Evolutionary conservation across 352 stramenopile species (phyloP), one percentile per base, ranked within the genome.

Genomic region (Pythium scleroteichum): DNA sequence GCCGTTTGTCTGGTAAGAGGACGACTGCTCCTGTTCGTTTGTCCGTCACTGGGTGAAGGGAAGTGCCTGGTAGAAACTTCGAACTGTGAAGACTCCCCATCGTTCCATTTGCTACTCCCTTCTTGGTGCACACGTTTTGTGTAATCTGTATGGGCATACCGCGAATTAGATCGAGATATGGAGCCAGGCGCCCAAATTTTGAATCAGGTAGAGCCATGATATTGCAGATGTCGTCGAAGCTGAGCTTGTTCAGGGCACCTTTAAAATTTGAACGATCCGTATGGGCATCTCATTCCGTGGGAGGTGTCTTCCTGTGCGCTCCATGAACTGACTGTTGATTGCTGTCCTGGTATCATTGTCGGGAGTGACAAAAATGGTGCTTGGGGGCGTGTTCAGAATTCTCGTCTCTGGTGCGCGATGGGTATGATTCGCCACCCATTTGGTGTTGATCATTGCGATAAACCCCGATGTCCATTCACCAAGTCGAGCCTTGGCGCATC

Each of bases 101-200:
- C 2, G 47, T 52, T 0, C 47, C 56, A 32, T 64, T 64, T 4
- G 56, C 47, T 3, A 57, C 56, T n/a, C 46, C 46, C 19, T 64
- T 64, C 19, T 57, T 56, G 13, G 35, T 64, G 17, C 38, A 16
- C 4, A 64, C 23, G 38, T 64, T n/a, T 64, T 27, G 56, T 9
- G 56, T 64, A 26, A 57, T 64, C 47, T 64, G 57, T 33, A 64
- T 57, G 8, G 57, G 57, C 57, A 64, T 58, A 9, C 57, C 47
- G 2, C 3, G 47, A 13, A 64, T 46, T 0, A 64, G 22, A 24
- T 64, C 57, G 5, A 58, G 10, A 27, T 52, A 64, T 12, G 57
- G 57, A 2, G 46, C 57, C 57, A 64, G 49, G 2, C 57, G 23
- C 3, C 57, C 57, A 29, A 64, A 64, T n/a, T 38, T 51, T 0